Evolutionary conservation across 2,329 filamentous ascomycete genomes (phyloP).

Genomic region (Intubia oerlemansii): DNA sequence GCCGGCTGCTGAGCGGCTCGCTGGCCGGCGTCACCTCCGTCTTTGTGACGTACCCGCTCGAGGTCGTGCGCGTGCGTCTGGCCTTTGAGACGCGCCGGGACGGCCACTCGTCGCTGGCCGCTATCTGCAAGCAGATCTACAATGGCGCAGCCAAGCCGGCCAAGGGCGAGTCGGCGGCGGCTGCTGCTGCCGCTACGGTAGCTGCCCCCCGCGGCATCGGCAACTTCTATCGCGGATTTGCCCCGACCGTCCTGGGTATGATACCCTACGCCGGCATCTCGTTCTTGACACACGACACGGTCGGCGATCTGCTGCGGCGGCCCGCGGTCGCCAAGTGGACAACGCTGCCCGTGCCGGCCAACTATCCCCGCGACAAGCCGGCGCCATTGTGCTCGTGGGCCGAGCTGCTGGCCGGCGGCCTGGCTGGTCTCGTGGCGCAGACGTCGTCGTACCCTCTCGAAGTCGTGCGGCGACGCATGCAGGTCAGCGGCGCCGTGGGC

Average conservation of each 20-base stretch:
- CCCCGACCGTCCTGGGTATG: slow-evolving; percentile 82
- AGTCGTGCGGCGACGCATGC: slow-evolving; percentile 81
- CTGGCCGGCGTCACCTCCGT: slow-evolving; percentile 74
- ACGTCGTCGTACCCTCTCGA: slow-evolving; percentile 87
- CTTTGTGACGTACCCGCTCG: slow-evolving; percentile 88
- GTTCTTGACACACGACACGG: slow-evolving; percentile 85
- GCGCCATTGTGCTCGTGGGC: slow-evolving; percentile 66
- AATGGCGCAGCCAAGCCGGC: slow-evolving; percentile 6
- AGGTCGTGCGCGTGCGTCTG: slow-evolving; percentile 77
- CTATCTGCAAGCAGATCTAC: slow-evolving; percentile 76
- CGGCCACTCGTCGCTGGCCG: slow-evolving; percentile 44
- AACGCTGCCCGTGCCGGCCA: slow-evolving; percentile 39
- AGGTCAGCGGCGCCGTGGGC: slow-evolving; percentile 84
- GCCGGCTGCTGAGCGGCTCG: slow-evolving; percentile 54
- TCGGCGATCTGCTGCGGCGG: slow-evolving; percentile 62
- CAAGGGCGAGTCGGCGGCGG: slow-evolving; percentile 25
- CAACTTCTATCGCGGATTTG: slow-evolving; percentile 94
- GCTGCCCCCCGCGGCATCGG: slow-evolving; percentile 45
- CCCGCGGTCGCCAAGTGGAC: slow-evolving; percentile 50
- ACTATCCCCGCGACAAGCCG: slow-evolving; percentile 34
- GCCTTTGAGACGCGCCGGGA: slow-evolving; percentile 81
- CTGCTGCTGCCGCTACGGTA: slow-evolving; percentile 22
- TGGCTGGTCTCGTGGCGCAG: slow-evolving; percentile 77
- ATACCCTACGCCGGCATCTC: slow-evolving; percentile 89
- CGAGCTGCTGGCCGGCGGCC: slow-evolving; percentile 62